phyloP scores from a whole-genome alignment of 2,329 filamentous ascomycete species.

The Leptosphaerulina australis region DNA sequence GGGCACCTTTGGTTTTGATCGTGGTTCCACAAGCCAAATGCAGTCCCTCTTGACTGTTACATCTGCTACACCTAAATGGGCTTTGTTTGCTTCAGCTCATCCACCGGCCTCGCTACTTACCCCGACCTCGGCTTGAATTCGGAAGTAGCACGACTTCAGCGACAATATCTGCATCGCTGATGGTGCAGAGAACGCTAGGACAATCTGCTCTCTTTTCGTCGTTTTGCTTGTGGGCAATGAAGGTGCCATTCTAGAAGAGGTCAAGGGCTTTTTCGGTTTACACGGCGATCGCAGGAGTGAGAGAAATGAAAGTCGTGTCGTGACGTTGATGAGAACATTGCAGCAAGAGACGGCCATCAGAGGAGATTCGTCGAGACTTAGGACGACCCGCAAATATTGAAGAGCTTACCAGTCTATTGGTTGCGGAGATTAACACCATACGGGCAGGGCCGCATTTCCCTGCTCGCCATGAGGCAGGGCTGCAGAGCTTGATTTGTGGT shows the following conservation, averaged over 20 bases:
- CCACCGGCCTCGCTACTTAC: neutral
- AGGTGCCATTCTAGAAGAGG: neutral
- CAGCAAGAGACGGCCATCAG: neutral
- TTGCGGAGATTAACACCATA: slow-evolving; percentile 25
- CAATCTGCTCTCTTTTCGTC: neutral
- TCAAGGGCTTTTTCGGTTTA: neutral
- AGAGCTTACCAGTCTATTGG: slow-evolving; percentile 15
- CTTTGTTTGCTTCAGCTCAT: slow-evolving; percentile 30
- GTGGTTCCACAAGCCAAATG: slow-evolving; percentile 35
- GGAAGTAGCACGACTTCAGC: slow-evolving; percentile 10
- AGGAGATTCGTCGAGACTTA: slow-evolving; percentile 9
- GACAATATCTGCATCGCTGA: slow-evolving; percentile 7
- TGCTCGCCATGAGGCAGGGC: slow-evolving; percentile 17
- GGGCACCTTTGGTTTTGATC: slow-evolving; percentile 25
- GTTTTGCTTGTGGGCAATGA: neutral
- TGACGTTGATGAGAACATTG: neutral
- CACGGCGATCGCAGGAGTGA: neutral
- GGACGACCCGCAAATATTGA: slow-evolving; percentile 22
- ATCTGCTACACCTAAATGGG: slow-evolving; percentile 42
- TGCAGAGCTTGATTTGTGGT: slow-evolving; percentile 6
- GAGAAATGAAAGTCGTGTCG: neutral
- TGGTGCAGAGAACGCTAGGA: neutral
- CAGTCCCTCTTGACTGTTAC: slow-evolving; percentile 42
- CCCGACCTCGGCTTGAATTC: slow-evolving; percentile 5
- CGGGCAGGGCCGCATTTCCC: neutral